Conservation (phyloP, 169 alveolate species). For the Plasmodium malariae region DNA sequence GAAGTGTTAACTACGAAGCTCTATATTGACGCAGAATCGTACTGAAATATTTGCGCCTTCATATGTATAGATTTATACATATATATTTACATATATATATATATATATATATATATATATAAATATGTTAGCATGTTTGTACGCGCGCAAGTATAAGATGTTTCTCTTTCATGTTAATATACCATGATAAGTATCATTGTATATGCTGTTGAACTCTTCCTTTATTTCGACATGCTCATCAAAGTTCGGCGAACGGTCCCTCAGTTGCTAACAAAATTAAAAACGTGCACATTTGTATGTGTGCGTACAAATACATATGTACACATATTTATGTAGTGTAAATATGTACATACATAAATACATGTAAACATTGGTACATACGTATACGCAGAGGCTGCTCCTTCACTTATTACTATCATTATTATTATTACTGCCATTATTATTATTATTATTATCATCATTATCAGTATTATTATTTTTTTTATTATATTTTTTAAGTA, state of each 20-base stretch:
- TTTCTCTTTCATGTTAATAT: no score
- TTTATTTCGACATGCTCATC: constrained; percentile 30
- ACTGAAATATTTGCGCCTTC: background rate
- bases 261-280: constrained; percentile 22
- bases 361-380: background rate
- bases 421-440: no score
- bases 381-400: background rate
- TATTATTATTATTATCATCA: no score
- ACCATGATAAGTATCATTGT: constrained; percentile 23
- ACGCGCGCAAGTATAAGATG: background rate
- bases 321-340: background rate
- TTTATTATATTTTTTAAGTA: constrained; percentile 4
- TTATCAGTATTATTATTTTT: background rate
- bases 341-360: constrained; percentile 5
- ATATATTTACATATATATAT: background rate
- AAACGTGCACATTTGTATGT: background rate
- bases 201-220: constrained; percentile 36
- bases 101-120: background rate
- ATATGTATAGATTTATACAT: no score
- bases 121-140: no score
- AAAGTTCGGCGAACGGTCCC: background rate
- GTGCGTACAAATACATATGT: background rate
- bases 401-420: no score
- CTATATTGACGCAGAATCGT: background rate
- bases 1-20: background rate